These are phyloP conservation scores for Lactarius quietus DNA, from an alignment of 768 basidiomycete species.

Conservation along the genomic window DNA sequence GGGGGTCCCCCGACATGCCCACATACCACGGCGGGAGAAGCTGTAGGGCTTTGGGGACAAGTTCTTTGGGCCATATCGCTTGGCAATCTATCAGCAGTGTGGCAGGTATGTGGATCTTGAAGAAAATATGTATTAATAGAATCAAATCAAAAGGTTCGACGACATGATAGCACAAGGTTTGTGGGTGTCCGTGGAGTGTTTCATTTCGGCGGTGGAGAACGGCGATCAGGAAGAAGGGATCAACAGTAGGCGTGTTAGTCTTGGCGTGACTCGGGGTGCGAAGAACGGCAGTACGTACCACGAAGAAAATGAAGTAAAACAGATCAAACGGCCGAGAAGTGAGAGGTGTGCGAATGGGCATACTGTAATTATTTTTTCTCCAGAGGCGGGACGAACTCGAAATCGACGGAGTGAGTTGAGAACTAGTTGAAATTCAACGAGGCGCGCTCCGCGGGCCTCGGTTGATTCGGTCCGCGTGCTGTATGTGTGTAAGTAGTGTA, in stretches of 20 bases:
- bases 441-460: neutral
- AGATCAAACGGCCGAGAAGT: constrained; percentile 59
- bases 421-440: neutral
- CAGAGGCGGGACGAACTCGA: neutral
- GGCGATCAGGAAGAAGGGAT: neutral
- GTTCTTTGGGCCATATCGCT: constrained; percentile 50
- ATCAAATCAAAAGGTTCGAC: neutral
- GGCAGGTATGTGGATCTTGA: constrained; percentile 61
- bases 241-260: neutral
- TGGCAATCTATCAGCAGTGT: constrained; percentile 72
- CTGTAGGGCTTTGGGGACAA: constrained; percentile 48
- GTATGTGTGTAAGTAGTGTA: neutral
- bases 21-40: constrained; percentile 50
- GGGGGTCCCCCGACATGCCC: constrained; percentile 59
- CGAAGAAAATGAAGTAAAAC: constrained; percentile 68
- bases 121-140: neutral
- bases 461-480: neutral
- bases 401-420: neutral
- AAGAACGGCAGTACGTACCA: constrained; percentile 39
- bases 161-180: neutral
- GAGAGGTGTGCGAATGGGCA: constrained; percentile 37
- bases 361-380: neutral
- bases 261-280: neutral
- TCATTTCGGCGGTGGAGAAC: neutral
- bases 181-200: too few relatives aligned